Evolutionary conservation across 306 rosid genomes (phyloP).

Genomic region (Ceratonia siliqua): DNA sequence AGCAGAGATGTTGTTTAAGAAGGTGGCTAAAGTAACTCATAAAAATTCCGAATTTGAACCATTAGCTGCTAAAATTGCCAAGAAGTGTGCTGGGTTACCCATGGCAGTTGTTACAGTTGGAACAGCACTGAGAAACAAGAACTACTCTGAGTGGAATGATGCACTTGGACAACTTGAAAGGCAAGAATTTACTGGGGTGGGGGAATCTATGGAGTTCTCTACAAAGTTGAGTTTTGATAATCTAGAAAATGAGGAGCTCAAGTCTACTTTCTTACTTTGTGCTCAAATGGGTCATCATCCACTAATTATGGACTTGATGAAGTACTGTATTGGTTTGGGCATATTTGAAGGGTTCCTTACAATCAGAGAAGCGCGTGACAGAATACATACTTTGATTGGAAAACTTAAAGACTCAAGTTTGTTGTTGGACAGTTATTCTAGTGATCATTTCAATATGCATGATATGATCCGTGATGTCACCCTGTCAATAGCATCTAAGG

Average conservation of each 20-base stretch:
- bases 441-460: conserved; percentile 9
- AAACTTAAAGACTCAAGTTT: background rate
- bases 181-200: background rate
- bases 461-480: background rate
- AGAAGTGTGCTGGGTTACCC: conserved; percentile 2
- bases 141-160: background rate
- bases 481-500: background rate
- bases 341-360: background rate
- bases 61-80: background rate
- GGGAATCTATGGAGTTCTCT: background rate
- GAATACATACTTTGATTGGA: background rate
- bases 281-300: background rate
- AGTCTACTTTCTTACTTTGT: conserved; percentile 23
- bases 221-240: conserved; percentile 22
- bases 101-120: background rate
- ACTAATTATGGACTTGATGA: background rate
- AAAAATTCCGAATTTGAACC: background rate
- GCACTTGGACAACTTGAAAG: background rate
- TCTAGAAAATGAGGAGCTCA: background rate
- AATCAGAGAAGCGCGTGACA: background rate
- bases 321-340: conserved; percentile 1
- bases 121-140: background rate
- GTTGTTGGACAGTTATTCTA: background rate
- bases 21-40: background rate
- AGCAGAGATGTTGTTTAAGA: background rate